A percentile compares a stretch with the other conserved stretches of the same genome.
phyloP scores from a whole-genome alignment of 2,329 filamentous ascomycete species.

The Cladophialophora carrionii region DNA sequence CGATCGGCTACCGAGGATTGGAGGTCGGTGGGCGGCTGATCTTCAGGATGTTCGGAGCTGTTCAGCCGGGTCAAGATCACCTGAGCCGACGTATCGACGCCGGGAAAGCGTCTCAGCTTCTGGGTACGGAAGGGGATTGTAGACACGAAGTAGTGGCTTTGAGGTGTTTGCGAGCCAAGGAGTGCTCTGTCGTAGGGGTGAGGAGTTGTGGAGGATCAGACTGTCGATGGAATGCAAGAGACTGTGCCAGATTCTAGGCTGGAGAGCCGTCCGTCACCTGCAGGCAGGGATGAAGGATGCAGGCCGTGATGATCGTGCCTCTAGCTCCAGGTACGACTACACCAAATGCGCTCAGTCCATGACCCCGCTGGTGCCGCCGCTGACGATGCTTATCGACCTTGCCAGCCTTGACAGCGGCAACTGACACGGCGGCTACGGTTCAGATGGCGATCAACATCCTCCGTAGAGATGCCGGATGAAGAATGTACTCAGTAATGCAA shows the following conservation, averaged over 20 bases:
- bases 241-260: conserved; percentile 9
- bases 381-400: conserved; percentile 10
- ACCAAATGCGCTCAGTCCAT: conserved; percentile 5
- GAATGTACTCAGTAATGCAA: neutral
- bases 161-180: conserved; percentile 1
- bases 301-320: conserved; percentile 6
- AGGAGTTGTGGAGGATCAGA: conserved; percentile 9
- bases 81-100: neutral
- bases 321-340: conserved; percentile 22
- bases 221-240: conserved; percentile 11
- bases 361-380: conserved; percentile 9
- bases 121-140: neutral
- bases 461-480: neutral
- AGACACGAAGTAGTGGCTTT: neutral
- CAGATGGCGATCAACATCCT: neutral
- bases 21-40: neutral
- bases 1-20: neutral
- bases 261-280: neutral
- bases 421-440: conserved; percentile 13
- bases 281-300: conserved; percentile 12
- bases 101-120: neutral
- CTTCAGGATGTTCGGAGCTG: neutral
- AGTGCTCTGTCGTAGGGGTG: neutral
- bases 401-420: conserved; percentile 7
- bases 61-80: neutral